Conservation (phyloP, 2,329 filamentous ascomycete genomes). For the Alternaria atra region DNA sequence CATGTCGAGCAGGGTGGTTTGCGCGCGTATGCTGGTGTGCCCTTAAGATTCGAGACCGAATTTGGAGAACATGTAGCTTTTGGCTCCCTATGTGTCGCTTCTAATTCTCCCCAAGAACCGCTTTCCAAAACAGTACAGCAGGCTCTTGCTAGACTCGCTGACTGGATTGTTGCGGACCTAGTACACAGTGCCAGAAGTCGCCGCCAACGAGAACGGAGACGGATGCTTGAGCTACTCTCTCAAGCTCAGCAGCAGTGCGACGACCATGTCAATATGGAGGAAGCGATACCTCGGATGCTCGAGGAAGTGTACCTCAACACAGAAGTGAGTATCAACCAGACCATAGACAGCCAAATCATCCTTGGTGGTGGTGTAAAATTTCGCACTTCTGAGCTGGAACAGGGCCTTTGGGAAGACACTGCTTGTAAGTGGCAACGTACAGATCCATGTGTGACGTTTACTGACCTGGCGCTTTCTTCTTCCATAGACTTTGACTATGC, state of each 20-base stretch:
- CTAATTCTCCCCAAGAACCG: constrained; percentile 43
- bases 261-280: constrained; percentile 32
- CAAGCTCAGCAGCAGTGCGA: constrained; percentile 30
- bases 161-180: constrained; percentile 55
- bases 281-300: constrained; percentile 42
- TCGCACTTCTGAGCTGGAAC: constrained; percentile 39
- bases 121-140: constrained; percentile 46
- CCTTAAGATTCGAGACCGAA: constrained; percentile 53
- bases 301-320: constrained; percentile 48
- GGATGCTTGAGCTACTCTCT: constrained; percentile 51
- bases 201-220: constrained; percentile 53
- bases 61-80: constrained; percentile 53
- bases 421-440: constrained; percentile 18
- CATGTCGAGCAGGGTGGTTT: constrained; percentile 54
- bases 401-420: constrained; percentile 58
- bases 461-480: background rate
- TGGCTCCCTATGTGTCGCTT: constrained; percentile 57
- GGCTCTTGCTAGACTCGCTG: constrained; percentile 50
- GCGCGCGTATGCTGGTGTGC: constrained; percentile 54
- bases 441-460: no score
- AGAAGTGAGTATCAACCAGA: constrained; percentile 36
- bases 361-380: constrained; percentile 42
- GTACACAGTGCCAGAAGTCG: constrained; percentile 49
- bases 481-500: constrained; percentile 48
- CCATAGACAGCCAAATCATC: constrained; percentile 32